phyloP scores from a whole-genome alignment of 2,329 filamentous ascomycete species.

The Juglanconis juglandina region DNA sequence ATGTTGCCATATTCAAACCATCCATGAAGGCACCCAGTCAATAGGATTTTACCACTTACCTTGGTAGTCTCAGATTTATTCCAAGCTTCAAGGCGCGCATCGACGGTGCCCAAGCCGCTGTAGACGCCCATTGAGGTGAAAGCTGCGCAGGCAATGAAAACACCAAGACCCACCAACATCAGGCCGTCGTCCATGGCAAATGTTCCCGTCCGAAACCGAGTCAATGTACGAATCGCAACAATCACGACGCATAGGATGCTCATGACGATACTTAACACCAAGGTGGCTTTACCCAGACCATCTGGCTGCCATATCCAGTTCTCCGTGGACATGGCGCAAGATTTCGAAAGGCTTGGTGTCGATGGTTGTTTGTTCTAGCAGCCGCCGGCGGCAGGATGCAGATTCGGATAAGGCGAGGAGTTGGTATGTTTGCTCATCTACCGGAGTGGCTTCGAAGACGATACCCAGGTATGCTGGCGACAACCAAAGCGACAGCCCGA shows the following conservation, averaged over 20 bases:
- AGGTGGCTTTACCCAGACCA: not conserved
- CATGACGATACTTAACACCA: not conserved
- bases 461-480: no score
- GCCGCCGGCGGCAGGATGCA: no score
- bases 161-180: not conserved
- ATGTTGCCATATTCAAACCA: not conserved
- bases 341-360: not conserved
- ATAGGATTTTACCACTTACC: not conserved
- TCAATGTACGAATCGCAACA: not conserved
- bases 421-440: not conserved
- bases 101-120: slow-evolving; percentile 2
- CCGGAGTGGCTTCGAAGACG: no score
- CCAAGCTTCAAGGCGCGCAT: not conserved
- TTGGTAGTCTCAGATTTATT: not conserved
- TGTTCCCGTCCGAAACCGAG: not conserved
- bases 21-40: not conserved
- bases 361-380: not conserved
- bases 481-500: no score
- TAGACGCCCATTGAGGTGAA: not conserved
- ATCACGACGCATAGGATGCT: not conserved
- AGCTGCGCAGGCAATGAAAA: not conserved
- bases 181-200: slow-evolving; percentile 1
- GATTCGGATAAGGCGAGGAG: not conserved
- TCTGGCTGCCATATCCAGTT: not conserved
- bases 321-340: not conserved